Percentiles rank a stretch among this genome's conserved stretches.
Evolutionary conservation across 2,329 filamentous ascomycete genomes (phyloP).

Genomic region (Exophiala oligosperma): DNA sequence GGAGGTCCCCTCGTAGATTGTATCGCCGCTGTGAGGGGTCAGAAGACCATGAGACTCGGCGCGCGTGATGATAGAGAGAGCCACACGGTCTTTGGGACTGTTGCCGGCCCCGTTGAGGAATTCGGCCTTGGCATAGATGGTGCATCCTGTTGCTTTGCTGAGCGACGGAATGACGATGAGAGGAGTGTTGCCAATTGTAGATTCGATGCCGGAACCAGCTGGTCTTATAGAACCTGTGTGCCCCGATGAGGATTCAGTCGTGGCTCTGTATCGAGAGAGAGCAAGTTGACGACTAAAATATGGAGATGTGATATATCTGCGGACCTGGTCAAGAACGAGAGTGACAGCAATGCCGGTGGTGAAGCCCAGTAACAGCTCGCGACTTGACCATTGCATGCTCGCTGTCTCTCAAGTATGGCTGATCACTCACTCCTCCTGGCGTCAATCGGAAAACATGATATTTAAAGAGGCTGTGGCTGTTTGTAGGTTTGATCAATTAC

Average conservation of each 20-base stretch:
- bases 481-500: no score
- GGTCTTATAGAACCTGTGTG: constrained; percentile 1
- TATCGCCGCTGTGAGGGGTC: constrained; percentile 79
- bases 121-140: constrained; percentile 91
- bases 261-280: no score
- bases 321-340: constrained; percentile 17
- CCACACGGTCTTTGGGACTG: constrained; percentile 93
- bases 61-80: constrained; percentile 80
- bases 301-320: constrained; percentile 5
- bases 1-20: constrained; percentile 95
- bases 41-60: constrained; percentile 79
- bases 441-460: no score
- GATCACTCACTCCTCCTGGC: no score
- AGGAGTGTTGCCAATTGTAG: constrained; percentile 90
- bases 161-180: constrained; percentile 83
- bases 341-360: constrained; percentile 36
- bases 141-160: constrained; percentile 81
- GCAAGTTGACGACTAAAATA: background rate
- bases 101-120: constrained; percentile 93
- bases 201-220: constrained; percentile 67
- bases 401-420: no score
- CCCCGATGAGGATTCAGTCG: background rate
- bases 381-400: constrained; percentile 30
- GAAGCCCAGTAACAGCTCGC: constrained; percentile 43
- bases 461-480: no score